Conservation (phyloP, 169 alveolate species). For the Sarcocystis neurona region DNA sequence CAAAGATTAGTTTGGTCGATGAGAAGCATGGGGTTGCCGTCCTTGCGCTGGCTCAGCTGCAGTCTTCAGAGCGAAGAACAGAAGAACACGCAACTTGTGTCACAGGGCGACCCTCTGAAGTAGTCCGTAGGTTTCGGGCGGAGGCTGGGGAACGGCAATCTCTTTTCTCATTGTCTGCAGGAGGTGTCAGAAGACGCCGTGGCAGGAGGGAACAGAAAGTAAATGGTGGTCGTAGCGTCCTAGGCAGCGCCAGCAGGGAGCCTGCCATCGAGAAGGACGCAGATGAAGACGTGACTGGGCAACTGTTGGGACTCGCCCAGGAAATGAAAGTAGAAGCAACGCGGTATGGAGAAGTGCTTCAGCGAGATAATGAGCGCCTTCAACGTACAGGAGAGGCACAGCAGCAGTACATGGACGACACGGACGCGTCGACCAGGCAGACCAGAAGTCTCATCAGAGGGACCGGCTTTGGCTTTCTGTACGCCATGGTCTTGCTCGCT, state of each 20-base stretch:
- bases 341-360: neutral
- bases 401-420: neutral
- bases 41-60: no score
- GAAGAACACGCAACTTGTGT: no score
- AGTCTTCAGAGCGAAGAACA: no score
- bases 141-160: no score
- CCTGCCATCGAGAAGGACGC: neutral
- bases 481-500: neutral
- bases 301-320: neutral
- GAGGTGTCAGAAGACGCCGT: neutral
- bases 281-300: neutral
- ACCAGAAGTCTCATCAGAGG: neutral
- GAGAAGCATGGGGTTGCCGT: no score
- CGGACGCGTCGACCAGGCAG: neutral
- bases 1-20: no score
- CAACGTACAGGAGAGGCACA: constrained; percentile 14
- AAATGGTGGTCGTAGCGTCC: neutral
- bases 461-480: neutral
- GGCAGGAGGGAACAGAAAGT: neutral
- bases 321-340: constrained; percentile 10
- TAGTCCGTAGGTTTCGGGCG: no score
- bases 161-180: no score
- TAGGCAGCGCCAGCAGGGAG: neutral
- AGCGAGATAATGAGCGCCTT: constrained; percentile 8
- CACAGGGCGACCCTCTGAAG: no score